Percentiles rank a stretch among this genome's conserved stretches.
These are phyloP conservation scores for Leptosphaerulina australis DNA, from an alignment of 2,329 filamentous ascomycete genomes.

Conservation along the genomic window DNA sequence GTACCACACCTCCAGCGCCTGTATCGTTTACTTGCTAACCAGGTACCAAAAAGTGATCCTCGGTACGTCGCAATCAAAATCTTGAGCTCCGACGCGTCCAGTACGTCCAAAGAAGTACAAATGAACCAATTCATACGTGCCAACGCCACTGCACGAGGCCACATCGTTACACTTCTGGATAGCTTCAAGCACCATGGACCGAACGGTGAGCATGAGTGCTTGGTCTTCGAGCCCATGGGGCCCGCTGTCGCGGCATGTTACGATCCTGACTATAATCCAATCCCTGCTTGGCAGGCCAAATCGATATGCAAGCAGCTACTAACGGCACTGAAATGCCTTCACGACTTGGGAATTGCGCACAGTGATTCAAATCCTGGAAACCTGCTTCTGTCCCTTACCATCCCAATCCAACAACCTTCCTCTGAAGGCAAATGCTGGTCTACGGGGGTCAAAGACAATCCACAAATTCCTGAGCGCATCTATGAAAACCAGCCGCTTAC, in stretches of 20 bases:
- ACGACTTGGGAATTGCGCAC: slow-evolving; percentile 16
- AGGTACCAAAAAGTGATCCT: slow-evolving; percentile 8
- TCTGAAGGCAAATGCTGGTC: slow-evolving; percentile 10
- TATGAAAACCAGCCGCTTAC: slow-evolving; percentile 13
- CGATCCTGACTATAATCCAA: slow-evolving; percentile 14
- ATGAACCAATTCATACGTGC: slow-evolving; percentile 9
- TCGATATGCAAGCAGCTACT: slow-evolving; percentile 15
- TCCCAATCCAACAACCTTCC: slow-evolving; percentile 11
- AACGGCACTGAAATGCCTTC: slow-evolving; percentile 15
- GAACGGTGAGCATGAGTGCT: slow-evolving; percentile 18
- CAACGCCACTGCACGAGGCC: slow-evolving; percentile 10
- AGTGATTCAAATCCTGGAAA: slow-evolving; percentile 17
- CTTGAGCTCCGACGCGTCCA: slow-evolving; percentile 10
- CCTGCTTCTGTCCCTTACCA: slow-evolving; percentile 15
- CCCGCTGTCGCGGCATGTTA: slow-evolving; percentile 5
- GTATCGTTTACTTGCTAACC: slow-evolving; percentile 10
- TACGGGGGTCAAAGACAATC: slow-evolving; percentile 11
- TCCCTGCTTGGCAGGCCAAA: slow-evolving; percentile 14
- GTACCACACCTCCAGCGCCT: slow-evolving; percentile 10
- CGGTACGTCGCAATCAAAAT: slow-evolving; percentile 20
- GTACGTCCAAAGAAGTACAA: slow-evolving; percentile 13
- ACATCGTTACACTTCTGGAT: slow-evolving; percentile 9
- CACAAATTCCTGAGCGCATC: slow-evolving; percentile 13
- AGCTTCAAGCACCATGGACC: slow-evolving; percentile 13
- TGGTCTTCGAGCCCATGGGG: slow-evolving; percentile 18